phyloP scores from a whole-genome alignment of 768 basidiomycete species.

The Boletales sp. region DNA sequence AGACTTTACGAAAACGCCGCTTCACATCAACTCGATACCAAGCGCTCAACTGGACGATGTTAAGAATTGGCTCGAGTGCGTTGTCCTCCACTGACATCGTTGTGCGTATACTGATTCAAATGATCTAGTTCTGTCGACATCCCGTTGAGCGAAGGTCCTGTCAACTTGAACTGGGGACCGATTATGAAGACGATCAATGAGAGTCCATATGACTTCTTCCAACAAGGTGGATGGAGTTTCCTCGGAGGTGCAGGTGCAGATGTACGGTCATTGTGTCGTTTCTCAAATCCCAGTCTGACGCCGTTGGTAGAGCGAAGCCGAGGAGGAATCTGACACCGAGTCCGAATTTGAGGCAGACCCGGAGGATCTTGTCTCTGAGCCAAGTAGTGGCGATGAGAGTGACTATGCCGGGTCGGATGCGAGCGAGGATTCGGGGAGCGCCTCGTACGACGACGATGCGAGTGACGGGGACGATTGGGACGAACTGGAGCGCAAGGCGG shows the following conservation, averaged over 20 bases:
- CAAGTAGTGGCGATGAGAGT: slow-evolving; percentile 51
- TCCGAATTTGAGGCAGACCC: slow-evolving; percentile 62
- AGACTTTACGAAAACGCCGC: slow-evolving; percentile 87
- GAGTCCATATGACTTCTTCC: slow-evolving; percentile 93
- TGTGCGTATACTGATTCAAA: slow-evolving; percentile 2
- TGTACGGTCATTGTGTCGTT: slow-evolving; percentile 37
- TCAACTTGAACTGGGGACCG: slow-evolving; percentile 96
- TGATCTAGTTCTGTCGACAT: slow-evolving; percentile 89
- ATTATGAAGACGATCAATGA: slow-evolving; percentile 99
- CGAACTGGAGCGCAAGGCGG: slow-evolving; percentile 88
- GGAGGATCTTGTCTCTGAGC: slow-evolving; percentile 40
- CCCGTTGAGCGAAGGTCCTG: slow-evolving; percentile 89
- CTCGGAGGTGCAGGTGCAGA: slow-evolving; percentile 68
- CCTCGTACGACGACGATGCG: slow-evolving; percentile 54
- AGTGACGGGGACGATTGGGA: slow-evolving; percentile 95
- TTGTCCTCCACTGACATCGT: slow-evolving; percentile 4
- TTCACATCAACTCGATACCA: slow-evolving; percentile 97
- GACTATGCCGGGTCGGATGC: slow-evolving; percentile 52
- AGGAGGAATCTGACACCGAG: slow-evolving; percentile 61
- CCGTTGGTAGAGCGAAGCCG: slow-evolving; percentile 51
- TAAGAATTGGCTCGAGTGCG: slow-evolving; percentile 98
- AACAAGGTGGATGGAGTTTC: slow-evolving; percentile 97
- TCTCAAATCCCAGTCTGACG: slow-evolving; percentile 32
- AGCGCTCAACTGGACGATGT: slow-evolving; percentile 90
- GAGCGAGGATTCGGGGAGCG: slow-evolving; percentile 58